These are phyloP conservation scores for Austroboletus niveus DNA, from an alignment of 1,284 basidiomycete genomes.

Conservation along the genomic window DNA sequence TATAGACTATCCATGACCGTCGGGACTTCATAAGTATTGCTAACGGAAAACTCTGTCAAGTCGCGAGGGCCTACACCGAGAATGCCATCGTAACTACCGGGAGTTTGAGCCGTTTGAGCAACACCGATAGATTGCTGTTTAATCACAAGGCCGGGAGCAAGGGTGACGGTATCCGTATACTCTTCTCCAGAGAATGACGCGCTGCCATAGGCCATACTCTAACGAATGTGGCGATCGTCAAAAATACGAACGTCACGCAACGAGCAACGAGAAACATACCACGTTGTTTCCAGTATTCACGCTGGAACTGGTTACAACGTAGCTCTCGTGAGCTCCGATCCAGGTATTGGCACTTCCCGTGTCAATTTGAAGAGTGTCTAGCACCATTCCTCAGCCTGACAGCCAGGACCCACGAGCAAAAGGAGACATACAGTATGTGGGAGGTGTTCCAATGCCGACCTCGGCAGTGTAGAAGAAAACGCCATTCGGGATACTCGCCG, in stretches of 20 bases:
- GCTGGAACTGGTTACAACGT: constrained; percentile 41
- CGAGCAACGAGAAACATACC: constrained; percentile 12
- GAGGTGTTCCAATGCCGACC: constrained; percentile 45
- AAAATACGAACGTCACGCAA: no score
- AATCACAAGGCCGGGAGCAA: constrained; percentile 44
- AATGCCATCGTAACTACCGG: constrained; percentile 51
- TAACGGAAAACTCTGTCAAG: constrained; percentile 42
- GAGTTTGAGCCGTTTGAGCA: constrained; percentile 41
- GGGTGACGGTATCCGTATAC: constrained; percentile 48
- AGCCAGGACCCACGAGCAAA: neutral
- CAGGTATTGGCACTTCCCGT: constrained; percentile 40
- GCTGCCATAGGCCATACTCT: constrained; percentile 49
- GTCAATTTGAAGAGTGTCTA: constrained; percentile 28
- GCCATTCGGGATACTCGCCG: constrained; percentile 7
- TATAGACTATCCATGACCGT: constrained; percentile 47
- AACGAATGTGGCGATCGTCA: neutral
- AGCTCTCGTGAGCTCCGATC: constrained; percentile 38
- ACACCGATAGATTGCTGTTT: constrained; percentile 53
- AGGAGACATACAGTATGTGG: constrained; percentile 39
- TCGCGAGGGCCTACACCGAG: constrained; percentile 56
- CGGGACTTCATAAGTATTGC: constrained; percentile 27
- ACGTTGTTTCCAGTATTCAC: constrained; percentile 43
- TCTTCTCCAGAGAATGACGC: constrained; percentile 52
- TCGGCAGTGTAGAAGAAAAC: constrained; percentile 35
- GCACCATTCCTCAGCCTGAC: no score